Conservation (phyloP, 2,329 filamentous ascomycete species). For the Coniella lustricola region DNA sequence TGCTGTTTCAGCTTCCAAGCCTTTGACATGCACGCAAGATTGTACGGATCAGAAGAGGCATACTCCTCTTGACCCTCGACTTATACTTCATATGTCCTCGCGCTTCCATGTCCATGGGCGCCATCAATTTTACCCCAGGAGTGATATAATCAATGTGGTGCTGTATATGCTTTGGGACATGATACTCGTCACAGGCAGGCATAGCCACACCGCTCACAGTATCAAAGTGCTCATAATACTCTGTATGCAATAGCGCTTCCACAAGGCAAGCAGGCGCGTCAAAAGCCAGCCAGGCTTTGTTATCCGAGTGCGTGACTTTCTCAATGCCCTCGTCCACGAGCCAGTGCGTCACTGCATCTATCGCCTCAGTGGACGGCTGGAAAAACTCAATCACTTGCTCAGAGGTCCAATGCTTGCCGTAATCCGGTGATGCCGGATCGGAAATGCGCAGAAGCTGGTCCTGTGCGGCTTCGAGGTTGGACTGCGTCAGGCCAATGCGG, state of each 20-base stretch:
- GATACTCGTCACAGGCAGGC: constrained; percentile 17
- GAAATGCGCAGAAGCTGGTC: constrained; percentile 23
- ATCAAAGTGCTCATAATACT: constrained; percentile 23
- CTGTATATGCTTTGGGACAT: constrained; percentile 13
- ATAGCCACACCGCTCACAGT: constrained; percentile 18
- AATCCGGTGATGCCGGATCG: constrained; percentile 24
- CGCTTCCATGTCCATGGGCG: constrained; percentile 13
- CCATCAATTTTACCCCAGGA: constrained; percentile 15
- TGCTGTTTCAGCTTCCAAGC: too few relatives aligned
- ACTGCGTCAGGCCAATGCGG: constrained; percentile 23
- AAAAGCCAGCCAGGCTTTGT: constrained; percentile 23
- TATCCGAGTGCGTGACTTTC: constrained; percentile 14
- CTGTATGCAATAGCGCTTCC: constrained; percentile 20
- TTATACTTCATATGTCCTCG: neutral
- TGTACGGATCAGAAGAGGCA: neutral
- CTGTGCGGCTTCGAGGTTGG: constrained; percentile 21
- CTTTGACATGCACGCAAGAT: neutral
- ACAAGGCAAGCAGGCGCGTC: constrained; percentile 20
- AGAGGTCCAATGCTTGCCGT: constrained; percentile 30
- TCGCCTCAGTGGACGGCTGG: constrained; percentile 24
- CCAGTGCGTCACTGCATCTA: constrained; percentile 23
- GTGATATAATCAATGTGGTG: constrained; percentile 17
- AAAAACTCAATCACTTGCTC: constrained; percentile 30
- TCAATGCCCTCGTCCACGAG: constrained; percentile 11
- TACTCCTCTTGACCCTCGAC: neutral